A percentile compares a stretch with the other conserved stretches of the same genome.
Evolutionary conservation across 83 land plant genomes (phyloP).

Genomic region (Picea engelmannii): DNA sequence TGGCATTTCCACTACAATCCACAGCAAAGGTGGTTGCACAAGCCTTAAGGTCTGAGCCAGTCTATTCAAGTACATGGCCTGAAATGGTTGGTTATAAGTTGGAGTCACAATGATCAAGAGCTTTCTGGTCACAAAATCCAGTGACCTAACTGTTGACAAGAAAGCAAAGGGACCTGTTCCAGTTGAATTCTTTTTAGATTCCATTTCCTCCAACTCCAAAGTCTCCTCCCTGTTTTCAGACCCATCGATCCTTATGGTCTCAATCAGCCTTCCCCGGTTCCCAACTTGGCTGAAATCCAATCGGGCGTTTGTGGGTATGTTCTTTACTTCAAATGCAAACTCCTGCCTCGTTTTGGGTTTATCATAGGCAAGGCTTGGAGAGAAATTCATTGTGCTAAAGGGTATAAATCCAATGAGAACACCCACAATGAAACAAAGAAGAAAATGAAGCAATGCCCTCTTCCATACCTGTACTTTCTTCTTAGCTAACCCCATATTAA

Average conservation of each 20-base stretch:
- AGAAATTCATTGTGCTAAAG: constrained; percentile 16
- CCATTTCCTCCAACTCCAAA: not conserved
- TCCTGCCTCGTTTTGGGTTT: constrained; percentile 14
- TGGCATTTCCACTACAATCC: constrained; percentile 37
- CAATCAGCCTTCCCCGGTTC: constrained; percentile 4
- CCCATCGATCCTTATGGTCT: not conserved
- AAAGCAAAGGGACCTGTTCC: not conserved
- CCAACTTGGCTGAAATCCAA: not conserved
- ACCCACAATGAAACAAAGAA: too few relatives aligned
- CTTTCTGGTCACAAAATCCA: too few relatives aligned
- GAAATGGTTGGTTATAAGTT: too few relatives aligned
- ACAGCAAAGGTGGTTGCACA: constrained; percentile 80
- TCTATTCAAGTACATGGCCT: constrained; percentile 13
- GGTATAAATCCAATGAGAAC: constrained; percentile 30
- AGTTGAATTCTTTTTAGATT: not conserved
- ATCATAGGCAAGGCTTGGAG: not conserved
- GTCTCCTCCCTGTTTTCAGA: too few relatives aligned
- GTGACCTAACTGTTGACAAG: constrained; percentile 14
- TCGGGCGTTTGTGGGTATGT: constrained; percentile 5
- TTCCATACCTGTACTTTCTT: too few relatives aligned
- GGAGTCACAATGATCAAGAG: too few relatives aligned
- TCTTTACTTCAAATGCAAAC: constrained; percentile 18
- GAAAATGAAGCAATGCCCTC: too few relatives aligned
- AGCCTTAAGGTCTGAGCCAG: constrained; percentile 72
- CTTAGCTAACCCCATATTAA: too few relatives aligned